phyloP scores from a whole-genome alignment of 371 early-diverging fungal genomes.

The Zopfochytrium polystomum region DNA sequence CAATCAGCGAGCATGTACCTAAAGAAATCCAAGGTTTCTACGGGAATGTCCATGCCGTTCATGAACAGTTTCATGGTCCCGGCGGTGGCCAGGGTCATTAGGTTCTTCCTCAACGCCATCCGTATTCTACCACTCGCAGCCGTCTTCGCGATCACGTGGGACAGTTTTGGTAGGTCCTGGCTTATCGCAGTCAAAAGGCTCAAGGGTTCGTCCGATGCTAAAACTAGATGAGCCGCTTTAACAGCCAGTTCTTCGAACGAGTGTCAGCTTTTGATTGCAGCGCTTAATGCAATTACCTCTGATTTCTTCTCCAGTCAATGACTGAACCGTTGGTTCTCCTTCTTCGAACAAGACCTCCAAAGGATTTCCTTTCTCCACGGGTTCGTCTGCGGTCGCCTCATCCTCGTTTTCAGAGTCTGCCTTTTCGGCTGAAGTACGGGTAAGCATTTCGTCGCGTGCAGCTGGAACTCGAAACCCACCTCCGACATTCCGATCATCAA shows the following conservation, averaged over 20 bases:
- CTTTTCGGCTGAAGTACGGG: not conserved
- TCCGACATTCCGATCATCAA: conserved; percentile 70
- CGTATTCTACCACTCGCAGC: not conserved
- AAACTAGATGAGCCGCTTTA: conserved; percentile 66
- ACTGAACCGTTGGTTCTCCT: conserved; percentile 53
- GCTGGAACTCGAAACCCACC: not conserved
- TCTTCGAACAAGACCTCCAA: conserved; percentile 12
- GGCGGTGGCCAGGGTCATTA: conserved; percentile 5
- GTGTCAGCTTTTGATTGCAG: not conserved
- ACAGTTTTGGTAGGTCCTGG: conserved; percentile 84
- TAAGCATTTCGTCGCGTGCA: not conserved
- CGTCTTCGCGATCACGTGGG: conserved; percentile 55
- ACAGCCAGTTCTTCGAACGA: conserved; percentile 52
- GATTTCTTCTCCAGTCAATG: conserved; percentile 59
- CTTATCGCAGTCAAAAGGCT: conserved; percentile 59
- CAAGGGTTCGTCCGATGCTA: conserved; percentile 58
- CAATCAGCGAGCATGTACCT: conserved; percentile 42
- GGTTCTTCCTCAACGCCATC: not conserved
- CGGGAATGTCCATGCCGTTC: conserved; percentile 63
- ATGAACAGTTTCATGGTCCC: conserved; percentile 57
- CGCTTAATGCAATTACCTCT: no score
- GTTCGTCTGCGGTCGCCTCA: no score
- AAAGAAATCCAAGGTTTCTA: conserved; percentile 62
- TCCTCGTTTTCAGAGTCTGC: not conserved
- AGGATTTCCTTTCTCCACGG: not conserved